Percentiles rank a stretch among this genome's conserved stretches.
Evolutionary conservation across 1,284 basidiomycete species (phyloP).

Genomic region (Retiboletus flavoniger): DNA sequence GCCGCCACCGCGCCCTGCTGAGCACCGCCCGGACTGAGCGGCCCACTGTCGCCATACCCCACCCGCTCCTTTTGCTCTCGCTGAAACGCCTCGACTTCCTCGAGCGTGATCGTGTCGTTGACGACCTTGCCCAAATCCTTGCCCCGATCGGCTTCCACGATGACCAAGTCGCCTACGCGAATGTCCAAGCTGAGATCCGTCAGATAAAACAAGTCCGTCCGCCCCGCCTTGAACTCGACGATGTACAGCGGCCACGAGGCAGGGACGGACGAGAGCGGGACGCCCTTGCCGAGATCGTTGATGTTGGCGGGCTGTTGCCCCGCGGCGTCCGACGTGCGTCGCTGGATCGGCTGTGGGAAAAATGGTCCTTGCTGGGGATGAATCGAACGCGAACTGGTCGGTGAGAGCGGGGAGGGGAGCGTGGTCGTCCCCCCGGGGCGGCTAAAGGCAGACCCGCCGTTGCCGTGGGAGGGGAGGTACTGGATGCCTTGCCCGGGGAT

Average conservation of each 20-base stretch:
- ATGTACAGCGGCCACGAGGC: slow-evolving; percentile 89
- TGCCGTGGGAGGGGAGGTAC: slow-evolving; percentile 47
- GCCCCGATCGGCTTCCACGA: slow-evolving; percentile 96
- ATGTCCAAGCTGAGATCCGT: slow-evolving; percentile 67
- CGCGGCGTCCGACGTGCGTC: slow-evolving; percentile 55
- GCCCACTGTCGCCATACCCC: slow-evolving; percentile 44
- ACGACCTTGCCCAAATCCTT: slow-evolving; percentile 90
- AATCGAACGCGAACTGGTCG: slow-evolving; percentile 41
- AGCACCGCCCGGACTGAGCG: slow-evolving; percentile 53
- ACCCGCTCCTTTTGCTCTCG: slow-evolving; percentile 43
- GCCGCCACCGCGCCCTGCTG: slow-evolving; percentile 29
- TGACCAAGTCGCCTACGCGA: slow-evolving; percentile 85
- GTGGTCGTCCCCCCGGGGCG: slow-evolving; percentile 31
- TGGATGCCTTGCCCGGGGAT: slow-evolving; percentile 66
- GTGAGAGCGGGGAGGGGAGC: slow-evolving; percentile 46
- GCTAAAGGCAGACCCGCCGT: slow-evolving; percentile 28
- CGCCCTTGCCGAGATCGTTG: slow-evolving; percentile 83
- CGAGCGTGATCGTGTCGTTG: slow-evolving; percentile 86
- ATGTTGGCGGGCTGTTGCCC: slow-evolving; percentile 31
- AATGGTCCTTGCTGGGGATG: slow-evolving; percentile 40
- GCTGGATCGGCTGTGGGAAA: slow-evolving; percentile 41
- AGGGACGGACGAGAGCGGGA: slow-evolving; percentile 82
- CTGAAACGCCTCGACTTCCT: slow-evolving; percentile 89
- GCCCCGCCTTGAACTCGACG: slow-evolving; percentile 95
- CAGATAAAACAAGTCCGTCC: slow-evolving; percentile 92